These are phyloP conservation scores for Albophoma yamanashiensis DNA, from an alignment of 2,329 filamentous ascomycete species.

Conservation along the genomic window DNA sequence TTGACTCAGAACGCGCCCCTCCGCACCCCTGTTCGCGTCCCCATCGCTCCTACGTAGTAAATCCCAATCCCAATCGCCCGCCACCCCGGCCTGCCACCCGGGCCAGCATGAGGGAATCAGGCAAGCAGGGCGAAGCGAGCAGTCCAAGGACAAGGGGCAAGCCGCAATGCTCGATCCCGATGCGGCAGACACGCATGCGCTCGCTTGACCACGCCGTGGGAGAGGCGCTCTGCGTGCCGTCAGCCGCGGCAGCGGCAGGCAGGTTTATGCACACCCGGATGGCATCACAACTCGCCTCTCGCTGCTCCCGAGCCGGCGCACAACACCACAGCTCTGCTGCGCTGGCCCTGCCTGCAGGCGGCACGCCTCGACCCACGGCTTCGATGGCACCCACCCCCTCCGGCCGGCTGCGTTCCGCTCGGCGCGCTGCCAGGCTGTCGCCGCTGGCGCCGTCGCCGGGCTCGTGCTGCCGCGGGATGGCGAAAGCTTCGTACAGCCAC, in stretches of 20 bases:
- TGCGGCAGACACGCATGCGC: not conserved
- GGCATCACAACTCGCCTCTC: not conserved
- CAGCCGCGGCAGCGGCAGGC: not conserved
- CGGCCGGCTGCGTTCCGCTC: not conserved
- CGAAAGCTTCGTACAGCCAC: not conserved
- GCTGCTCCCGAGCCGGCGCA: not conserved
- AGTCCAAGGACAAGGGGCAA: not conserved
- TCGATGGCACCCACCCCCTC: not conserved
- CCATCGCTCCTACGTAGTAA: not conserved
- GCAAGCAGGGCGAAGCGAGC: not conserved
- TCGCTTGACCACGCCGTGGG: not conserved
- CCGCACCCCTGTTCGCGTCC: not conserved
- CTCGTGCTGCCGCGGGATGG: not conserved
- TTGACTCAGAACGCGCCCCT: not conserved
- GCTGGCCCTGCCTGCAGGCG: not conserved
- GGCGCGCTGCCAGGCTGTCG: not conserved
- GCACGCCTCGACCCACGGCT: not conserved
- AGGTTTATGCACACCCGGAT: not conserved
- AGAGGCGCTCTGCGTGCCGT: not conserved
- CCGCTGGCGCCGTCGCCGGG: not conserved
- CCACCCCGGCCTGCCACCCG: not conserved
- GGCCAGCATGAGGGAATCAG: not conserved
- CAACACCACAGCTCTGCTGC: not conserved
- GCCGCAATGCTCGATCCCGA: not conserved
- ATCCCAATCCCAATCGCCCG: not conserved